These are phyloP conservation scores for Heritiera fomes DNA, from an alignment of 345 rosid genomes.

Conservation along the genomic window DNA sequence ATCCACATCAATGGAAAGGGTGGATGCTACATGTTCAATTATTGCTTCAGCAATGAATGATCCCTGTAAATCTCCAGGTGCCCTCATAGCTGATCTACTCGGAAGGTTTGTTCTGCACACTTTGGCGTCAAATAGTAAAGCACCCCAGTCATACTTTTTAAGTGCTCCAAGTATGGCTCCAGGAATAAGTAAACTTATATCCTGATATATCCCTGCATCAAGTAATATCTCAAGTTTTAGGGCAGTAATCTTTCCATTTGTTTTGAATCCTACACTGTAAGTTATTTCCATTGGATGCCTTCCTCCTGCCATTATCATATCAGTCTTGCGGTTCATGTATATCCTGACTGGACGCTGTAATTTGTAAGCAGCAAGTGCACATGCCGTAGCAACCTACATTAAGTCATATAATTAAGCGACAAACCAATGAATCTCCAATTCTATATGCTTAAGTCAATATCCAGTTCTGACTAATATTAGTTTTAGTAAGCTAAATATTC, in stretches of 20 bases:
- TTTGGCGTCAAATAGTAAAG: slow-evolving; percentile 66
- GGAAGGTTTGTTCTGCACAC: slow-evolving; percentile 74
- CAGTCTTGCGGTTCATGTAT: slow-evolving; percentile 68
- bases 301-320: slow-evolving; percentile 92
- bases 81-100: slow-evolving; percentile 72
- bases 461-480: no score
- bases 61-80: slow-evolving; percentile 86
- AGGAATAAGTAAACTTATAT: slow-evolving; percentile 64
- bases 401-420: background rate
- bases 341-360: slow-evolving; percentile 65
- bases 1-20: slow-evolving; percentile 71
- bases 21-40: slow-evolving; percentile 73
- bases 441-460: background rate
- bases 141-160: slow-evolving; percentile 83
- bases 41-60: slow-evolving; percentile 75
- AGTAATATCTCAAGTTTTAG: slow-evolving; percentile 56
- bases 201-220: slow-evolving; percentile 61
- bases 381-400: slow-evolving; percentile 73
- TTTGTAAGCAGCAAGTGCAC: slow-evolving; percentile 74
- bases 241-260: slow-evolving; percentile 76
- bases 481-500: no score
- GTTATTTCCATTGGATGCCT: slow-evolving; percentile 88
- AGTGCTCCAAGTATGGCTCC: slow-evolving; percentile 34
- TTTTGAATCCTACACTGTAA: slow-evolving; percentile 80
- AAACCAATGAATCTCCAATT: background rate